These are phyloP conservation scores for Leccinum imitatum DNA, from an alignment of 768 basidiomycete species.

Conservation along the genomic window DNA sequence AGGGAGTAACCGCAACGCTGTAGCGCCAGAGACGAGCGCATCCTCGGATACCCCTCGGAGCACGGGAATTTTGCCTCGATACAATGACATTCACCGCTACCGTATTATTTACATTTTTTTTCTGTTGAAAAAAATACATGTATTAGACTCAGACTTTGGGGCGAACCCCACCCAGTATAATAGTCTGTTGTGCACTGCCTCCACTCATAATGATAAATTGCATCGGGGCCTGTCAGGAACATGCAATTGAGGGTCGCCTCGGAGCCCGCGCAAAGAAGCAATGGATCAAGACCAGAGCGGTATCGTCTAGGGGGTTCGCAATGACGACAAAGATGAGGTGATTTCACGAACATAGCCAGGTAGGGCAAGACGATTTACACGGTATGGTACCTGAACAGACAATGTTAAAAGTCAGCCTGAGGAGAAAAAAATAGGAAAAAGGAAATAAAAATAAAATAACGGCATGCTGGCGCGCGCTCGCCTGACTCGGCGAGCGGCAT, in stretches of 20 bases:
- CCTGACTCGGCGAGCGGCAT: slow-evolving; percentile 1
- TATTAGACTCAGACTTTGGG: not conserved
- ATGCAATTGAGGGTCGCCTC: slow-evolving; percentile 23
- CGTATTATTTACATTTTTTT: slow-evolving; percentile 10
- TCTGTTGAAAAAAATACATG: not conserved
- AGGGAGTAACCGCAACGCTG: not conserved
- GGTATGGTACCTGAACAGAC: slow-evolving; percentile 13
- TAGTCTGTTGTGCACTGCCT: slow-evolving; percentile 10
- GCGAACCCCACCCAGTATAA: not conserved
- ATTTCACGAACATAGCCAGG: slow-evolving; percentile 15
- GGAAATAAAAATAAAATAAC: not conserved
- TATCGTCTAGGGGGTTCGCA: not conserved
- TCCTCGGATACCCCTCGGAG: not conserved
- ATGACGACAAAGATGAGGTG: slow-evolving; percentile 20
- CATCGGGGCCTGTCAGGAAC: slow-evolving; percentile 30
- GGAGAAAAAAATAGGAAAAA: not conserved
- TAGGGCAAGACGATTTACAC: slow-evolving; percentile 13
- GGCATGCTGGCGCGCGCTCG: slow-evolving; percentile 12
- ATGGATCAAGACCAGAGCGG: not conserved
- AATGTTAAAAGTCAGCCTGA: slow-evolving; percentile 12
- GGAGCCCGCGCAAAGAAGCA: slow-evolving; percentile 32
- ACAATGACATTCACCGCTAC: slow-evolving; percentile 2
- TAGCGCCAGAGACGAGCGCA: not conserved
- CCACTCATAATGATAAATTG: slow-evolving; percentile 18
- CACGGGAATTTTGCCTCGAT: not conserved